phyloP scores from a whole-genome alignment of 495 filamentous ascomycete species.

The Polyplosphaeria fusca region DNA sequence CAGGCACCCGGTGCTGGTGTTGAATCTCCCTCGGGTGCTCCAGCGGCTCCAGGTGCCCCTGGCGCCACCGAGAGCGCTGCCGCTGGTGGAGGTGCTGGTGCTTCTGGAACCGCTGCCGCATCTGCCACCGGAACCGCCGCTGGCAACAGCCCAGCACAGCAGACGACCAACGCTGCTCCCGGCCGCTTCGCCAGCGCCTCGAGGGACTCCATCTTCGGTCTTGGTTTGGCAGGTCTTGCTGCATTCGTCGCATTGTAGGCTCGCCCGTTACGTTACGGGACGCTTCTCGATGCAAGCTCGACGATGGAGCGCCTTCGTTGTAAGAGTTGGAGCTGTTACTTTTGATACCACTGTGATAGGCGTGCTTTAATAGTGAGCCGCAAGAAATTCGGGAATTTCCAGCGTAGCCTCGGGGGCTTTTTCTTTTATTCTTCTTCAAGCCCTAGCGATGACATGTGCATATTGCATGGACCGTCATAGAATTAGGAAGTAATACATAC shows the following conservation, averaged over 20 bases:
- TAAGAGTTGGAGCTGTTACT: neutral
- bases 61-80: neutral
- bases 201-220: constrained; percentile 21
- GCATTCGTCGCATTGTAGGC: constrained; percentile 32
- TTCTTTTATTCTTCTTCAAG: constrained; percentile 4
- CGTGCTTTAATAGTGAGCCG: neutral
- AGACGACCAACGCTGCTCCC: constrained; percentile 22
- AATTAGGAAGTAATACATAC: constrained; percentile 24
- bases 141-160: constrained; percentile 3
- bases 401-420: constrained; percentile 14
- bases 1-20: constrained; percentile 3
- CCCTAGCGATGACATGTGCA: constrained; percentile 7
- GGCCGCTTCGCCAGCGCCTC: constrained; percentile 10
- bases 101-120: neutral
- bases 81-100: neutral
- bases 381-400: neutral
- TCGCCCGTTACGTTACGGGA: no score
- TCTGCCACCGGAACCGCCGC: constrained; percentile 4
- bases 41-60: neutral
- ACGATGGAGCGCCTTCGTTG: no score
- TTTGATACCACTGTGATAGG: constrained; percentile 28
- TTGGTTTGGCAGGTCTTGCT: constrained; percentile 29
- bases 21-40: constrained; percentile 5
- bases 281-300: no score
- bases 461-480: constrained; percentile 13